Conservation (phyloP, 1,284 basidiomycete genomes). For the Polyporus tsugae region DNA sequence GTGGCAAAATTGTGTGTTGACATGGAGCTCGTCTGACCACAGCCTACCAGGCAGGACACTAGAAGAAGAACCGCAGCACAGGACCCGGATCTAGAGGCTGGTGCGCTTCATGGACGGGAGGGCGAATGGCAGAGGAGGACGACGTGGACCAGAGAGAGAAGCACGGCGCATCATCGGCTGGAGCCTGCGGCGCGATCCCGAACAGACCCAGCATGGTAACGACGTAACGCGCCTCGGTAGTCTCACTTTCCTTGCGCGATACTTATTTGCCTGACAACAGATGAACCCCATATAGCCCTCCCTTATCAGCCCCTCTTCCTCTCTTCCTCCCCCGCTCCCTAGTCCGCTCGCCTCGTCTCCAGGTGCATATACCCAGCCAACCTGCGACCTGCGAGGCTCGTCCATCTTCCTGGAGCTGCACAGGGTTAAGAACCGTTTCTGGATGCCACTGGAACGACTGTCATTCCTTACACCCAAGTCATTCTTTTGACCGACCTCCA, state of each 20-base stretch:
- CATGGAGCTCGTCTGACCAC: neutral
- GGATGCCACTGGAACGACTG: conserved; percentile 16
- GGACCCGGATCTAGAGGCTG: neutral
- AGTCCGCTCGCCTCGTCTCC: neutral
- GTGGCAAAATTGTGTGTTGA: neutral
- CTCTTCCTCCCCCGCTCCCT: conserved; percentile 1
- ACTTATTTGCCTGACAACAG: conserved; percentile 3
- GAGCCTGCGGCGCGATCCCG: neutral
- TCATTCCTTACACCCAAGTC: conserved; percentile 26
- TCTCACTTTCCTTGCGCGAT: neutral
- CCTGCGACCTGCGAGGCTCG: neutral
- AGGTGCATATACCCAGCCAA: neutral
- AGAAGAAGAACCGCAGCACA: neutral
- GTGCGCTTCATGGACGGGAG: neutral
- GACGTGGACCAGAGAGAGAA: neutral
- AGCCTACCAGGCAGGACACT: neutral
- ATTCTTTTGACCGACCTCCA: conserved; percentile 17
- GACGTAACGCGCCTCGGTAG: conserved; percentile 2
- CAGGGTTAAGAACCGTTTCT: conserved; percentile 10
- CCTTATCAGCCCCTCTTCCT: conserved; percentile 1
- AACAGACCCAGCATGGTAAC: conserved; percentile 1
- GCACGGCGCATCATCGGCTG: conserved; percentile 4
- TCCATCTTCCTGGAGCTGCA: neutral
- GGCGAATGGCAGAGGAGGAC: neutral
- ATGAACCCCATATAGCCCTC: conserved; percentile 7